Base-by-base conservation (phyloP, 768 basidiomycete genomes). In the Boletus rubropictus region DNA sequence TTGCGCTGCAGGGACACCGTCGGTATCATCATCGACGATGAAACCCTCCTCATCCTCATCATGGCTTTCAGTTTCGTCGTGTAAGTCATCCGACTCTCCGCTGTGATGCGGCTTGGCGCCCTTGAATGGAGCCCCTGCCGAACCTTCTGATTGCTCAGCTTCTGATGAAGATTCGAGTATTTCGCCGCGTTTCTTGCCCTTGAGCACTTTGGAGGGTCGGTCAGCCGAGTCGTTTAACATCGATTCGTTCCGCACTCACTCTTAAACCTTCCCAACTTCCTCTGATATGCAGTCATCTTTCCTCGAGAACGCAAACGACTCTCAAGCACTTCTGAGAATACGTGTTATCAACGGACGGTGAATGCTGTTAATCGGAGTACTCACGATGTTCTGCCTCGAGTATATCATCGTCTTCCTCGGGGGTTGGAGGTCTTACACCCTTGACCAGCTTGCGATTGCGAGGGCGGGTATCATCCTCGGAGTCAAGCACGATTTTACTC, bases 21-120 rank as follows among this genome's bases (percentile, higher is more conserved):
- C 57, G 40, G 63, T 63, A 49, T 84, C 81, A 51, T 89, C 86
- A 31, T 88, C 80, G 27, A 89, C 82, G 50, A 88, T 86, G 28
- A 67, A 71, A 46, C 65, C 66, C 0, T 70, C 64, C 7, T 69
- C 65, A 1, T 54, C 58, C 2, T 56, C 53, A 33, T 60, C 55
- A n/a, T 28, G 21, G 36, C 32, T 50, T 24, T 53, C 51, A 11
- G 67, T 67, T 44, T 60, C 64, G 29, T 69, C 66, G n/a, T 65
- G 62, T 24, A 69, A 54, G 5, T 45, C 63, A 39, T 69, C 69
- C 11, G 74, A 72, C 33, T 67, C 61, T 36, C 65, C 69, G 50
- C 63, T 32, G 24, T 37, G 51, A 45, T 67, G 64, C 22, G 72
- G 75, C 53, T 58, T 73, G 15, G 80, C 75, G 29, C 75, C 74